phyloP scores from a whole-genome alignment of 2,329 filamentous ascomycete species.

The Aspergillus transmontanensis region DNA sequence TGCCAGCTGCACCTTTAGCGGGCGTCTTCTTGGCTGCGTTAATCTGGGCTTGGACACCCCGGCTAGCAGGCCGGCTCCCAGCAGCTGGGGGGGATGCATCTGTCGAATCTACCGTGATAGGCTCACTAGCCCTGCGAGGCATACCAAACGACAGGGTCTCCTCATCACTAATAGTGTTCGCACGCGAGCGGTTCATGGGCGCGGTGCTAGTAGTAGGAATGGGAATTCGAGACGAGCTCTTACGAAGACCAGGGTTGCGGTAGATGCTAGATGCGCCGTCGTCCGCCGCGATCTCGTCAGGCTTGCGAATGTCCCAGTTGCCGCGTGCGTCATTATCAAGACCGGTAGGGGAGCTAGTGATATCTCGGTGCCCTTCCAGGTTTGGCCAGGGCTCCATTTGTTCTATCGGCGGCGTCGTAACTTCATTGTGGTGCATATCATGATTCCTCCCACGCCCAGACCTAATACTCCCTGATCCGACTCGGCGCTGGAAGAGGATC shows the following conservation, averaged over 20 bases:
- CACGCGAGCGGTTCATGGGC: conserved; percentile 66
- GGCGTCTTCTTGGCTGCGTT: conserved; percentile 35
- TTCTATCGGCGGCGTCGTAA: conserved; percentile 30
- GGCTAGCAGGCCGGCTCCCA: conserved; percentile 35
- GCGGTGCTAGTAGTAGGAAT: conserved; percentile 77
- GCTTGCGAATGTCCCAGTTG: conserved; percentile 72
- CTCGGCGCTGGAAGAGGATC: conserved; percentile 44
- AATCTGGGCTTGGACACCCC: conserved; percentile 31
- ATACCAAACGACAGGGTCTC: conserved; percentile 63
- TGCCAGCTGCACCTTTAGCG: conserved; percentile 26
- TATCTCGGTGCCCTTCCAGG: conserved; percentile 36
- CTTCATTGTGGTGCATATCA: conserved; percentile 37
- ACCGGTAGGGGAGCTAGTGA: conserved; percentile 33
- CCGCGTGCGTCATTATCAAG: conserved; percentile 50
- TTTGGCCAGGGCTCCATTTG: conserved; percentile 38
- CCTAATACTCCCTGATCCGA: conserved; percentile 39
- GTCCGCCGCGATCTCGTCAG: conserved; percentile 72
- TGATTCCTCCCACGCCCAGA: conserved; percentile 41
- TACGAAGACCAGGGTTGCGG: conserved; percentile 56
- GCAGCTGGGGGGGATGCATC: conserved; percentile 29
- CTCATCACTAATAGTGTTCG: conserved; percentile 62
- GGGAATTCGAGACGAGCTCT: conserved; percentile 79
- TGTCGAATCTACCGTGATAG: conserved; percentile 28
- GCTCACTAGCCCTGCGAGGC: conserved; percentile 68
- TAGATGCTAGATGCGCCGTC: conserved; percentile 50